A percentile compares a stretch with the other conserved stretches of the same genome.
These are phyloP conservation scores for Nidularia sp. DNA, from an alignment of 768 basidiomycete genomes.

Conservation along the genomic window DNA sequence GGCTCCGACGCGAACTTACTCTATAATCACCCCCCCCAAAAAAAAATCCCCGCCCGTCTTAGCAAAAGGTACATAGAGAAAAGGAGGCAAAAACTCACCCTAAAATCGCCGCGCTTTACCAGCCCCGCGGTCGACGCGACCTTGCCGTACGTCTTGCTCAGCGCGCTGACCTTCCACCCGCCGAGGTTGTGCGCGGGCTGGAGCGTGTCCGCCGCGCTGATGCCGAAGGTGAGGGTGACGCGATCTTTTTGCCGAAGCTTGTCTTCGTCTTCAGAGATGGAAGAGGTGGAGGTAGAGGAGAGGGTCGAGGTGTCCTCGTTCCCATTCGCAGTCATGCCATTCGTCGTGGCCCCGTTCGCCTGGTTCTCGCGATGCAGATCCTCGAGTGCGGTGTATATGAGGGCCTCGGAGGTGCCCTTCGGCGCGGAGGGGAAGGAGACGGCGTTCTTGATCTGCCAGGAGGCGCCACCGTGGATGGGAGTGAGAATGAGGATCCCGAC, in stretches of 20 bases:
- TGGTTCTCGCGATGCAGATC: conserved; percentile 32
- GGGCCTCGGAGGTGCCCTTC: conserved; percentile 47
- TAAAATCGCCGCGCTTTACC: conserved; percentile 37
- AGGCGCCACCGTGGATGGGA: conserved; percentile 29
- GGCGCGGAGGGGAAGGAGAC: conserved; percentile 50
- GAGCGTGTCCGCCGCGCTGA: conserved; percentile 38
- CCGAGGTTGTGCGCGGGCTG: conserved; percentile 37
- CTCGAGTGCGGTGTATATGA: conserved; percentile 44
- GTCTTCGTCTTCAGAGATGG: conserved; percentile 1
- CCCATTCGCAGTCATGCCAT: neutral
- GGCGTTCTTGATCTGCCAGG: conserved; percentile 56
- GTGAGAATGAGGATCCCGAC: conserved; percentile 50
- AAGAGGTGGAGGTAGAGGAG: neutral
- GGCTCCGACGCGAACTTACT: conserved; percentile 40
- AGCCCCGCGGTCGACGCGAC: conserved; percentile 35
- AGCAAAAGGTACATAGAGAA: neutral
- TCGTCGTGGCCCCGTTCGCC: conserved; percentile 1
- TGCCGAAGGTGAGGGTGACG: conserved; percentile 41
- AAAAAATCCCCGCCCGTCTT: neutral
- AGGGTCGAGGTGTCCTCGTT: neutral
- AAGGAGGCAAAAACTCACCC: conserved; percentile 22
- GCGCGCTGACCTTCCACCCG: conserved; percentile 40
- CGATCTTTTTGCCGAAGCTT: conserved; percentile 12
- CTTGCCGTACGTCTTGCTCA: conserved; percentile 37
- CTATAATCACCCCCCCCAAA: conserved; percentile 13